Base-by-base conservation (phyloP, 805 yeast genomes). In the Nakazawaea wickerhamii region DNA sequence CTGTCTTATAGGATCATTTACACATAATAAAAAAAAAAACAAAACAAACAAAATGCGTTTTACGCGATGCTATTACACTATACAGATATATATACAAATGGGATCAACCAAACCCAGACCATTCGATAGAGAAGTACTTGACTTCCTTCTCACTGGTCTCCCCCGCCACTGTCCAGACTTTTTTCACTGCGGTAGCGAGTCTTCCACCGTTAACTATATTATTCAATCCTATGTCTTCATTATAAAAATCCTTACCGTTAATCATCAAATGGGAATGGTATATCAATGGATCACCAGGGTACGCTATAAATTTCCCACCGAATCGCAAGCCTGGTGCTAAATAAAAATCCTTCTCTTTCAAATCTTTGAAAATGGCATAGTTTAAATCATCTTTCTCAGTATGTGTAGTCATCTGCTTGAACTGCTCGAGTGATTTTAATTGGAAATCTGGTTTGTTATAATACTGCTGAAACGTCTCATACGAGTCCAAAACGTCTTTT, bases 71-170 rank as follows among this genome's bases (percentile, higher is more conserved):
- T n/a, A n/a, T n/a, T n/a, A n/a, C n/a, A n/a, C n/a, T n/a, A n/a
- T n/a, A n/a, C n/a, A n/a, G n/a, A n/a, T n/a, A n/a, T n/a, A n/a
- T n/a, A n/a, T n/a, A n/a, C n/a, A n/a, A n/a, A n/a, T n/a, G n/a
- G n/a, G n/a, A n/a, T 23, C 10, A 88, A 44, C 96, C 97, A 64
- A 91, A 91, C 0, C 96, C 97, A 0, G 98, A 89, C 99, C 99
- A 91, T 62, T 91, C 96, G 2, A 91, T 67, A 5, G 95, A 83
- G 55, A 77, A 91, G 14, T 74, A 73, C 36, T 62, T 64, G 13
- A 65, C 63, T 36, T 52, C 53, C 9, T 61, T 57, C 5, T 55
- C 49, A 47, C n/a, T 45, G 43, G 49, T 50, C 30, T 58, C 61
- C 20, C 73, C 79, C 13, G 73, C 68, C 7, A 84, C 51, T 15